Percentiles rank a stretch among this genome's conserved stretches.
Conservation (phyloP, 2,329 filamentous ascomycete species). For the Alternaria ventricosa region DNA sequence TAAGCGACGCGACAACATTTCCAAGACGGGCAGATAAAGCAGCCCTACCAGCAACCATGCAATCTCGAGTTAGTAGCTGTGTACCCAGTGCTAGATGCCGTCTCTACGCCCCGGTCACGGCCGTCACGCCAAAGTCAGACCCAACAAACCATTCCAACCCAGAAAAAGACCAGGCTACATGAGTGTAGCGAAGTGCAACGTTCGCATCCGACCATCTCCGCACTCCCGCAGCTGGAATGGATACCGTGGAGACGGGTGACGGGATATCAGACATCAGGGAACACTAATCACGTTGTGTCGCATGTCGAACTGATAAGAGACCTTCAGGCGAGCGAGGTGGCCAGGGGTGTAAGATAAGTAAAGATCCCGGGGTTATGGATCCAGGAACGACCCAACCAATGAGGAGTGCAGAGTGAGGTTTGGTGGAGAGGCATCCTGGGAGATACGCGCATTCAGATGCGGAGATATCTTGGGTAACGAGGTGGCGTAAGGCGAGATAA, state of each 20-base stretch:
- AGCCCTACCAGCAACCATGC: neutral
- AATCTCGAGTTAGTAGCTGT: no score
- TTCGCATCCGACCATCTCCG: conserved; percentile 2
- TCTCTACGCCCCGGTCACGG: neutral
- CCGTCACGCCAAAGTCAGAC: neutral
- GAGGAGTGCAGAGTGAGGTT: neutral
- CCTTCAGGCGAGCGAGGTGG: neutral
- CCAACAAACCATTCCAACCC: no score
- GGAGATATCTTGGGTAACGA: conserved; percentile 11
- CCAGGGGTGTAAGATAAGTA: conserved; percentile 4
- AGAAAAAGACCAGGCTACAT: neutral
- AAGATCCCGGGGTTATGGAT: conserved; percentile 6
- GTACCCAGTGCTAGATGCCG: neutral
- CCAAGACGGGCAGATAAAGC: conserved; percentile 11
- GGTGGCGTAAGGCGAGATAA: conserved; percentile 20
- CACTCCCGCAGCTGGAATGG: neutral
- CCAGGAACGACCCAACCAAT: neutral
- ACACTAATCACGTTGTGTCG: conserved; percentile 11
- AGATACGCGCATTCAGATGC: conserved; percentile 16
- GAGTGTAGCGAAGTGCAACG: neutral
- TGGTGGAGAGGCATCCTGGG: neutral
- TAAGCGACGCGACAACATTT: conserved; percentile 21
- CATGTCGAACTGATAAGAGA: conserved; percentile 17
- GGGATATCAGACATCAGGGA: neutral
- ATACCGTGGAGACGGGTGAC: conserved; percentile 7